Conservation (phyloP, 164 flowering plant species). For the Amborella trichopoda region DNA sequence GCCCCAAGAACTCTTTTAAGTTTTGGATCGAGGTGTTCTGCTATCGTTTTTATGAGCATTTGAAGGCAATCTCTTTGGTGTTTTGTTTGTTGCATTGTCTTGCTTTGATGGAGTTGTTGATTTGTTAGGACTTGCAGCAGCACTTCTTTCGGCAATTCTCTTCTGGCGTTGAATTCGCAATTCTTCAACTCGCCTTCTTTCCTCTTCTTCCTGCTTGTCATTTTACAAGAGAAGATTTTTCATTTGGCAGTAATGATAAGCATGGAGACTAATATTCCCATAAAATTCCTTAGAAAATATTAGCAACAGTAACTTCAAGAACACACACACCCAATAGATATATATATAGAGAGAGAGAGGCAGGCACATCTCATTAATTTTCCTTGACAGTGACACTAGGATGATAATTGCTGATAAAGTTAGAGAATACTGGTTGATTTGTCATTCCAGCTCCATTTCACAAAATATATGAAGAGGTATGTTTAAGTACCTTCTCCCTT, state of each 20-base stretch:
- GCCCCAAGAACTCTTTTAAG: no score
- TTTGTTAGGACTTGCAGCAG: slow-evolving; percentile 9
- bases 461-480: background rate
- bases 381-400: background rate
- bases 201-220: slow-evolving; percentile 77
- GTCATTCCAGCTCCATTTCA: background rate
- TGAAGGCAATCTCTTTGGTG: no score
- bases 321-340: background rate
- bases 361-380: background rate
- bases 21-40: no score
- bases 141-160: slow-evolving; percentile 87
- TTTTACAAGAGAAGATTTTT: no score
- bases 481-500: slow-evolving; percentile 41
- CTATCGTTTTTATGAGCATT: no score
- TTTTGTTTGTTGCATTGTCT: no score
- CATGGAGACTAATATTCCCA: background rate
- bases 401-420: background rate
- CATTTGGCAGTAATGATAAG: background rate
- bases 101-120: background rate
- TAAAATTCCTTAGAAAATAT: background rate
- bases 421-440: background rate
- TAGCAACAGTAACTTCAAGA: background rate
- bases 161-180: slow-evolving; percentile 52
- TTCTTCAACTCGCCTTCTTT: slow-evolving; percentile 60
- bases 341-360: background rate